A percentile compares a stretch with the other conserved stretches of the same genome.
These are phyloP conservation scores for Stachybotrys echinatus DNA, from an alignment of 2,329 filamentous ascomycete species.

Conservation along the genomic window DNA sequence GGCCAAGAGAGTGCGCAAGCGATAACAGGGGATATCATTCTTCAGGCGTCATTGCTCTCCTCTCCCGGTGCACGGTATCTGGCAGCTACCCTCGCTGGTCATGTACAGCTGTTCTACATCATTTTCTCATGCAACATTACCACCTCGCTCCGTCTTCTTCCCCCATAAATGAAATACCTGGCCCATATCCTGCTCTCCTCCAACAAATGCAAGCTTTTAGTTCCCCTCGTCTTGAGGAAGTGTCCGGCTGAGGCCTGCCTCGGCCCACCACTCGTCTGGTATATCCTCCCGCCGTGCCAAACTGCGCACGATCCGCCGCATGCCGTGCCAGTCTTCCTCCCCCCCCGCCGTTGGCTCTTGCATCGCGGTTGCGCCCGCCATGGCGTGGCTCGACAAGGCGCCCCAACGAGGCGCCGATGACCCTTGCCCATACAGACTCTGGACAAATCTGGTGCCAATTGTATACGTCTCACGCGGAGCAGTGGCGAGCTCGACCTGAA, in stretches of 20 bases:
- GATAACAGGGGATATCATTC: neutral
- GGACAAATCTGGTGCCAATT: too few relatives aligned
- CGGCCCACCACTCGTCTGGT: constrained; percentile 77
- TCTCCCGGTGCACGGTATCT: neutral
- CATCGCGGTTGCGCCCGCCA: too few relatives aligned
- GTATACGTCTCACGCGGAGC: too few relatives aligned
- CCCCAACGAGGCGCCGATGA: too few relatives aligned
- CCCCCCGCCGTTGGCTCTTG: constrained; percentile 7
- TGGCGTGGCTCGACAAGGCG: too few relatives aligned
- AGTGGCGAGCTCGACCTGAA: too few relatives aligned
- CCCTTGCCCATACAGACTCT: too few relatives aligned
- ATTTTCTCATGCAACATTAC: neutral
- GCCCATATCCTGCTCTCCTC: neutral
- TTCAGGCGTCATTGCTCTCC: too few relatives aligned
- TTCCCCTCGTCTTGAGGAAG: constrained; percentile 24
- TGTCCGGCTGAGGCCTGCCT: constrained; percentile 60
- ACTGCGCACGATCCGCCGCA: constrained; percentile 67
- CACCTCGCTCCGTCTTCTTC: neutral
- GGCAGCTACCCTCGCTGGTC: neutral
- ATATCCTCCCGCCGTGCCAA: constrained; percentile 69
- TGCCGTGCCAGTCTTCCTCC: constrained; percentile 47
- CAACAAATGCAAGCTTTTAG: neutral
- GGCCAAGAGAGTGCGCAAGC: neutral
- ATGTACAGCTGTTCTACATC: neutral
- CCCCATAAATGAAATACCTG: neutral